Evolutionary conservation across 345 rosid genomes (phyloP), one percentile per base, ranked within the genome.

Genomic region (Trapa bicornis): DNA sequence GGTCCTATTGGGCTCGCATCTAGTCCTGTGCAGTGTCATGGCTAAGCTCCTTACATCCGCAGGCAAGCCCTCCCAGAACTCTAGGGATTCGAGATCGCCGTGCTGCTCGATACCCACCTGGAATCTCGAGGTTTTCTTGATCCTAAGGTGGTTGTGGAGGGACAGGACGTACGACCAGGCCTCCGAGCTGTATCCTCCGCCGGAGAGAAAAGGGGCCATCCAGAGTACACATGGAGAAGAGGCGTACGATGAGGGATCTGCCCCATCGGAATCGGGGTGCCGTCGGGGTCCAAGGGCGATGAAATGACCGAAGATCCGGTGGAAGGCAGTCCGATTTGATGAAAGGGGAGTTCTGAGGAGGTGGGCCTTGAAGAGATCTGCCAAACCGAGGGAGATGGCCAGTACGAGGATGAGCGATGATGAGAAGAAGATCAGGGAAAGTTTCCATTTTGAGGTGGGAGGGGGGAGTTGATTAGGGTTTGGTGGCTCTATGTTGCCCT

Each of bases 151-250:
- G 35, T 79, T 70, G 41, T 33, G 65, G 47, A 92, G 85, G 15
- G 92, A 84, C 74, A 81, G 68, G 66, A 89, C 73, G 73, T 89
- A 89, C 47, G 95, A 87, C 92, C 91, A 89, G 39, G 96, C 85
- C 72, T 92, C 96, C 53, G 95, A 92, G 79, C 92, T 84, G 77
- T 92, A 92, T 68, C 98, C 95, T 71, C 98, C 98, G 58, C 96
- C 89, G 2, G 98, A 89, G 67, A 92, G 92, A 65, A 92, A 87
- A 1, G 98, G 94, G 50, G 92, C 95, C 95, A 89, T 89, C 92
- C 96, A 92, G 65, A 87, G 75, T 56, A 92, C 86, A 77, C 98
- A 89, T n/a, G 42, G 60, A 5, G 74, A 73, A 3, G 88, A 69
- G 29, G 29, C 29, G 37, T 33, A 5, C 8, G 60, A 14, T 1